These are phyloP conservation scores for Usnea hakonensis DNA, from an alignment of 495 filamentous ascomycete species.

Conservation along the genomic window DNA sequence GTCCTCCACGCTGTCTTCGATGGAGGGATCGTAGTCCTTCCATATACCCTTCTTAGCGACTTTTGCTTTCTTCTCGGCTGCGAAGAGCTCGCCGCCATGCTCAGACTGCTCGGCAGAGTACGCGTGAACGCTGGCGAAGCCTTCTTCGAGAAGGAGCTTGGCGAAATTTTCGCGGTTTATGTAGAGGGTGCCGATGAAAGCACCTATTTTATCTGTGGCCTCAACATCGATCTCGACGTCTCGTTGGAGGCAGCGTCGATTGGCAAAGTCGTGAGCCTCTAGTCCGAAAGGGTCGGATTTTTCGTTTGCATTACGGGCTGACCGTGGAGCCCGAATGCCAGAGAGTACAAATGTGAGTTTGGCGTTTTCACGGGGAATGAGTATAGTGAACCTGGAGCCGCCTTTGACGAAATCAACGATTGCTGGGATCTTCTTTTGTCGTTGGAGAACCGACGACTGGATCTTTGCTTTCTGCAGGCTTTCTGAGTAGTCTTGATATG, in stretches of 20 bases:
- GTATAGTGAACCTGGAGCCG: conserved; percentile 84
- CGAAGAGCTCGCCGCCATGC: conserved; percentile 76
- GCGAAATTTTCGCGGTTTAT: conserved; percentile 95
- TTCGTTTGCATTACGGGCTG: conserved; percentile 72
- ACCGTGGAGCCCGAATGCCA: conserved; percentile 85
- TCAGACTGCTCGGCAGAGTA: conserved; percentile 96
- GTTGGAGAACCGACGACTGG: conserved; percentile 73
- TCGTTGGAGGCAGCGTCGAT: conserved; percentile 79
- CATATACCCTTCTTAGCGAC: conserved; percentile 79
- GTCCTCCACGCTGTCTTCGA: conserved; percentile 54
- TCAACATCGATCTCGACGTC: conserved; percentile 96
- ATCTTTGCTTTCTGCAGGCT: conserved; percentile 90
- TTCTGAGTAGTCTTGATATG: conserved; percentile 85
- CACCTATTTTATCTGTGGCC: conserved; percentile 90
- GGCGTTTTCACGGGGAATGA: conserved; percentile 86
- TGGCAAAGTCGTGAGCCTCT: conserved; percentile 86
- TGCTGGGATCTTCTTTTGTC: conserved; percentile 87
- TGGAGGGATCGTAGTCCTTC: conserved; percentile 86
- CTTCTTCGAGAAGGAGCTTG: conserved; percentile 88
- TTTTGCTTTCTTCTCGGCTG: conserved; percentile 83
- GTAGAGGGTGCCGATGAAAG: conserved; percentile 93
- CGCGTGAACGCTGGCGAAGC: conserved; percentile 78
- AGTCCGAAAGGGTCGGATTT: conserved; percentile 88
- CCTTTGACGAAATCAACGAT: conserved; percentile 97
- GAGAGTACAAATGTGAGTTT: conserved; percentile 94